Percentiles rank a stretch among this genome's conserved stretches.
Conservation (phyloP, 2,329 filamentous ascomycete genomes). For the Sphaerulina musiva region DNA sequence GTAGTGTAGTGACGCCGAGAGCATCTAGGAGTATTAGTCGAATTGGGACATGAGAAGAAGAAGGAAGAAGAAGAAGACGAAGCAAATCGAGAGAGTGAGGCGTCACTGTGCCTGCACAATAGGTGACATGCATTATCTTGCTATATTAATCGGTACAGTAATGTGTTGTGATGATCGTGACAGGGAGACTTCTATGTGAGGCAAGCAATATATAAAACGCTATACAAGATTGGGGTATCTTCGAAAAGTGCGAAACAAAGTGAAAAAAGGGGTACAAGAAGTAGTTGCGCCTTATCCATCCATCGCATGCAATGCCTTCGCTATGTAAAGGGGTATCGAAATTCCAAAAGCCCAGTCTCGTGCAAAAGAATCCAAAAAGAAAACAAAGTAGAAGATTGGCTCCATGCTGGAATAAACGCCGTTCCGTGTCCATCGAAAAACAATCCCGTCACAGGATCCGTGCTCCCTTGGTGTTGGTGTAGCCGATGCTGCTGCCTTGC, state of each 20-base stretch:
- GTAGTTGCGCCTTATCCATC: background rate
- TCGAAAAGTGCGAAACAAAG: background rate
- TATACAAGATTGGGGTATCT: background rate
- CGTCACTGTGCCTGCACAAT: background rate
- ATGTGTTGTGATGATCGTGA: background rate
- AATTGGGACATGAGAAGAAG: no score
- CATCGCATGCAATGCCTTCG: conserved; percentile 9
- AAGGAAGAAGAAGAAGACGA: no score
- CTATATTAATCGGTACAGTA: background rate
- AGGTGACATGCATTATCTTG: background rate
- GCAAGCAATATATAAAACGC: background rate
- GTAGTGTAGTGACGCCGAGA: no score
- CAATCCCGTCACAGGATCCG: background rate
- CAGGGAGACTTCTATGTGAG: background rate
- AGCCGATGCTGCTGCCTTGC: conserved; percentile 1
- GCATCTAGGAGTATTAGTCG: no score
- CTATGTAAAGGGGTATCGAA: conserved; percentile 9
- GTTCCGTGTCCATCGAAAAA: background rate
- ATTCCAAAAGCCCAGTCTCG: conserved; percentile 5
- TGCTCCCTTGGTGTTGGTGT: background rate
- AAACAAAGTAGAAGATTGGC: background rate
- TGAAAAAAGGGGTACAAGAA: background rate
- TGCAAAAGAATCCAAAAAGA: background rate
- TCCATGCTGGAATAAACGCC: background rate
- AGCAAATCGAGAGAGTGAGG: no score